These are phyloP conservation scores for Tetracladium setigerum DNA, from an alignment of 495 filamentous ascomycete species.

Conservation along the genomic window DNA sequence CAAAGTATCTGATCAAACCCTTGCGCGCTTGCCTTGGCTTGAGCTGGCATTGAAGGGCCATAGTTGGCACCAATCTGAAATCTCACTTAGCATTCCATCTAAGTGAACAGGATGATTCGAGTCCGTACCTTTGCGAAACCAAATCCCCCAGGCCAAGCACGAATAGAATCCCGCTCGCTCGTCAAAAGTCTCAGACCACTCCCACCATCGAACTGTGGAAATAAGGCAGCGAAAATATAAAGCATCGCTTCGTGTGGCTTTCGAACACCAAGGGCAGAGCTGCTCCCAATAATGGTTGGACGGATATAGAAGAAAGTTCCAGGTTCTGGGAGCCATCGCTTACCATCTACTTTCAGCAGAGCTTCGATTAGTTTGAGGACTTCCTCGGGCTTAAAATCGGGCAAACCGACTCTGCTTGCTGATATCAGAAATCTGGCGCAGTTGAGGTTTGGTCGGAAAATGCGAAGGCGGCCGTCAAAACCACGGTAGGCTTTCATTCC, in stretches of 20 bases:
- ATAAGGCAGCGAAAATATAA: slow-evolving; percentile 53
- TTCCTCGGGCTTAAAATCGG: slow-evolving; percentile 60
- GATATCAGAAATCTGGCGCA: slow-evolving; percentile 60
- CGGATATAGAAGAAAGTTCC: slow-evolving; percentile 65
- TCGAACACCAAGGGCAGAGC: slow-evolving; percentile 69
- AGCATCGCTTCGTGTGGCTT: slow-evolving; percentile 71
- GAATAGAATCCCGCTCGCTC: slow-evolving; percentile 62
- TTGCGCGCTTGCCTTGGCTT: slow-evolving; percentile 49
- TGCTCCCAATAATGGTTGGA: slow-evolving; percentile 77
- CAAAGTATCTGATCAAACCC: slow-evolving; percentile 82
- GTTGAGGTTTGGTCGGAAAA: slow-evolving; percentile 78
- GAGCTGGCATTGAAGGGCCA: slow-evolving; percentile 63
- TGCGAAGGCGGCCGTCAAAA: slow-evolving; percentile 65
- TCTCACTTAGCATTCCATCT: too few relatives aligned
- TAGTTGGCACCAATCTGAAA: slow-evolving; percentile 92
- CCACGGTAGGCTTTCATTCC: slow-evolving; percentile 80
- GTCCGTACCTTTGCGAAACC: slow-evolving; percentile 61
- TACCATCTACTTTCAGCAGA: slow-evolving; percentile 58
- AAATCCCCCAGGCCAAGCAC: slow-evolving; percentile 86
- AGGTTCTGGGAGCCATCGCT: slow-evolving; percentile 62
- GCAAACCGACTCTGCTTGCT: slow-evolving; percentile 64
- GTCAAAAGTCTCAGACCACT: slow-evolving; percentile 67
- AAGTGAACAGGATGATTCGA: too few relatives aligned
- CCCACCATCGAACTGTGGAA: slow-evolving; percentile 56
- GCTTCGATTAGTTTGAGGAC: slow-evolving; percentile 62